A percentile compares a stretch with the other conserved stretches of the same genome.
These are phyloP conservation scores for slime mould (Dictyostelium discoideum) DNA, from an alignment of 78 protist genomes.

Conservation along the genomic window dicty_2.7 NC_007091.3:1824501-1825000, in stretches of 20 bases:
- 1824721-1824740: conserved; percentile 25
- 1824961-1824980: background rate
- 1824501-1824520: conserved; percentile 13
- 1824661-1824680: conserved; percentile 69
- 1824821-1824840: conserved; percentile 53
- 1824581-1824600: conserved; percentile 58
- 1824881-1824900: conserved; percentile 3
- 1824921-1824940: conserved; percentile 49
- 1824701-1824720: conserved; percentile 60
- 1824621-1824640: conserved; percentile 60
- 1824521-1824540: conserved; percentile 50
- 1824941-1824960: background rate
- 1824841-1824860: background rate
- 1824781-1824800: conserved; percentile 58
- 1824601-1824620: conserved; percentile 68
- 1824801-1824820: conserved; percentile 22
- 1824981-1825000: conserved; percentile 24
- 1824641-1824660: conserved; percentile 34
- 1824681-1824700: conserved; percentile 50
- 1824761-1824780: conserved; percentile 34
- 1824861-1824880: conserved; percentile 25
- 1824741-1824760: conserved; percentile 49
- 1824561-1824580: conserved; percentile 48
- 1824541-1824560: conserved; percentile 77
- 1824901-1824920: background rate